phyloP scores from a whole-genome alignment of 352 stramenopile species.

The Pythium phragmiticola region DNA sequence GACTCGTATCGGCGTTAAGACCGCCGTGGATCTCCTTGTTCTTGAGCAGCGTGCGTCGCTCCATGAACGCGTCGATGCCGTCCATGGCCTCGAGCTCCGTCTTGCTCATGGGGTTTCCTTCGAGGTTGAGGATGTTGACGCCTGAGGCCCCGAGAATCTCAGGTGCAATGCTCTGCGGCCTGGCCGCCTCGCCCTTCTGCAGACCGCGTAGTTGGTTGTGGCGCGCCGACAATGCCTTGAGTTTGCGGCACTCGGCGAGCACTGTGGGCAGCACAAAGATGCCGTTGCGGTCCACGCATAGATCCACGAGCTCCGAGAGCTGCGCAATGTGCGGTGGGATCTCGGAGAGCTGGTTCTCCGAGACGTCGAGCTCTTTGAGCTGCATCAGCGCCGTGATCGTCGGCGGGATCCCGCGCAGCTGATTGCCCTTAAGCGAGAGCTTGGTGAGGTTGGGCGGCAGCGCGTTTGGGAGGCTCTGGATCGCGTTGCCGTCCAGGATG shows the following conservation, averaged over 20 bases:
- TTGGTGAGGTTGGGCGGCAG: slow-evolving; percentile 76
- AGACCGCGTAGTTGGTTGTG: slow-evolving; percentile 45
- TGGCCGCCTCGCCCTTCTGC: slow-evolving; percentile 13
- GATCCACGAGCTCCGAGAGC: slow-evolving; percentile 56
- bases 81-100: slow-evolving; percentile 76
- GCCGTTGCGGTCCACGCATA: slow-evolving; percentile 66
- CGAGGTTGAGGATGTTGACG: slow-evolving; percentile 82
- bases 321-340: slow-evolving; percentile 47
- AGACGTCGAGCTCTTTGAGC: slow-evolving; percentile 72
- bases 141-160: slow-evolving; percentile 54
- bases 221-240: slow-evolving; percentile 72
- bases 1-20: slow-evolving; percentile 71
- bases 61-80: slow-evolving; percentile 70
- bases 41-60: slow-evolving; percentile 75
- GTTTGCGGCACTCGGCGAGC: slow-evolving; percentile 59
- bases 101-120: slow-evolving; percentile 81
- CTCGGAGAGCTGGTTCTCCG: slow-evolving; percentile 47
- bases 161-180: slow-evolving; percentile 47
- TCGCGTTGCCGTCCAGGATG: slow-evolving; percentile 70
- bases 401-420: slow-evolving; percentile 40
- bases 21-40: slow-evolving; percentile 88
- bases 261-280: slow-evolving; percentile 42
- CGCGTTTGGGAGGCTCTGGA: slow-evolving; percentile 47
- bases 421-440: slow-evolving; percentile 71
- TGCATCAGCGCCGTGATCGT: slow-evolving; percentile 45